These are phyloP conservation scores for Starmerella powellii DNA, from an alignment of 805 yeast genomes.

Conservation along the genomic window DNA sequence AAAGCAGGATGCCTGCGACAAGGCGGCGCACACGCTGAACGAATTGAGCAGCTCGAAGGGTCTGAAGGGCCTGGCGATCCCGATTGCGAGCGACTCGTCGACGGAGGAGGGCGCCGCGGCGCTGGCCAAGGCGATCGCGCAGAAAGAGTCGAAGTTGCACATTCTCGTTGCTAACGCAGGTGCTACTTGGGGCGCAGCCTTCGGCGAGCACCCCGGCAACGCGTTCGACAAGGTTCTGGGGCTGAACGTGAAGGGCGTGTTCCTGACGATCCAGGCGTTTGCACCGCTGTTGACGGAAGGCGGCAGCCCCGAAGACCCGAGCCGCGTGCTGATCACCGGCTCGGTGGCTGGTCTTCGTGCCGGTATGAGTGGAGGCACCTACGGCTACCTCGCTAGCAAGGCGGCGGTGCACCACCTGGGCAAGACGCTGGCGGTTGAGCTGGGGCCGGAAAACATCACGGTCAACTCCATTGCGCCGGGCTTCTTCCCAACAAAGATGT, in stretches of 20 bases:
- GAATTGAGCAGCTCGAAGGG: slow-evolving; percentile 22
- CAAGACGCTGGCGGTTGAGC: slow-evolving; percentile 48
- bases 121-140: slow-evolving; percentile 33
- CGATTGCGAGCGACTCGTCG: slow-evolving; percentile 49
- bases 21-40: slow-evolving; percentile 36
- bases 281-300: slow-evolving; percentile 45
- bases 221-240: slow-evolving; percentile 53
- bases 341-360: slow-evolving; percentile 47
- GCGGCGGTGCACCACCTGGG: slow-evolving; percentile 64
- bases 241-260: slow-evolving; percentile 57
- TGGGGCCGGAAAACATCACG: slow-evolving; percentile 55
- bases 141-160: slow-evolving; percentile 38
- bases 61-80: slow-evolving; percentile 29
- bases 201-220: slow-evolving; percentile 46
- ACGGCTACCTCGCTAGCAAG: slow-evolving; percentile 62
- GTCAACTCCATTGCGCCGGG: slow-evolving; percentile 69
- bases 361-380: slow-evolving; percentile 41
- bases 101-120: slow-evolving; percentile 37
- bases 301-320: slow-evolving; percentile 45
- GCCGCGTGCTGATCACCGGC: slow-evolving; percentile 54
- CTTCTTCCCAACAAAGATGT: slow-evolving; percentile 64
- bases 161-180: slow-evolving; percentile 69
- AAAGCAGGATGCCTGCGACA: slow-evolving; percentile 48
- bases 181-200: slow-evolving; percentile 62
- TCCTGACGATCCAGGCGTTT: slow-evolving; percentile 50